A percentile compares a stretch with the other conserved stretches of the same genome.
phyloP scores from a whole-genome alignment of 371 early-diverging fungal species.

The Mycotypha africana region DNA sequence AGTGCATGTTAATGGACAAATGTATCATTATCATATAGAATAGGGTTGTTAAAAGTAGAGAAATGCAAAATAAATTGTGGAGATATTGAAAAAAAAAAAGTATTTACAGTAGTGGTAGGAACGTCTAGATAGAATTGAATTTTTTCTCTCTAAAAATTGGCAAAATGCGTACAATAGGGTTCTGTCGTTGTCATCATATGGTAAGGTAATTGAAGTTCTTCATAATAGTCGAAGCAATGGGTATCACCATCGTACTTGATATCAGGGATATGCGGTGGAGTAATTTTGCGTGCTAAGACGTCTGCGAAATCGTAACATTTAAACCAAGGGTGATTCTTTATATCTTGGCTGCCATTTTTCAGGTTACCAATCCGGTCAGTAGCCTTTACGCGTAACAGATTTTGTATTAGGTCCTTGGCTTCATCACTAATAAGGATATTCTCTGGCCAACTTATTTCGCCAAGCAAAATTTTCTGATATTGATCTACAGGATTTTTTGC shows the following conservation, averaged over 20 bases:
- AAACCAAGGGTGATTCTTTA: slow-evolving; percentile 73
- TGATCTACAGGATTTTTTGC: slow-evolving; percentile 88
- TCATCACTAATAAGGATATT: slow-evolving; percentile 84
- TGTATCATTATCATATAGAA: background rate
- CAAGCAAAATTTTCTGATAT: slow-evolving; percentile 88
- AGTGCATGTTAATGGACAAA: too few relatives aligned
- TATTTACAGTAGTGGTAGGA: background rate
- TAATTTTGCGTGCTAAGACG: slow-evolving; percentile 43
- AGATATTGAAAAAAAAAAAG: too few relatives aligned
- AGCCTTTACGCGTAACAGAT: slow-evolving; percentile 75
- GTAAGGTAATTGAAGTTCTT: slow-evolving; percentile 65
- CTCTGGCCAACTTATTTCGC: slow-evolving; percentile 70
- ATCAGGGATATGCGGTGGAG: slow-evolving; percentile 65
- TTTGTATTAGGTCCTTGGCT: slow-evolving; percentile 83
- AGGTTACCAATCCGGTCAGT: slow-evolving; percentile 87
- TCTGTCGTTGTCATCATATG: slow-evolving; percentile 20
- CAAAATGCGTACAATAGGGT: slow-evolving; percentile 26
- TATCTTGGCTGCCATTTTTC: slow-evolving; percentile 60
- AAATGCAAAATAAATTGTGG: background rate
- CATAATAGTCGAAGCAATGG: slow-evolving; percentile 88
- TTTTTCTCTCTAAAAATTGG: slow-evolving; percentile 30
- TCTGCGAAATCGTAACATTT: slow-evolving; percentile 60
- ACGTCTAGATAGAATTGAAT: too few relatives aligned
- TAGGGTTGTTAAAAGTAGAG: background rate
- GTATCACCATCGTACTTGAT: slow-evolving; percentile 55